A percentile compares a stretch with the other conserved stretches of the same genome.
phyloP scores from a whole-genome alignment of 257 asterid genomes.

The Paulownia fortunei region DNA sequence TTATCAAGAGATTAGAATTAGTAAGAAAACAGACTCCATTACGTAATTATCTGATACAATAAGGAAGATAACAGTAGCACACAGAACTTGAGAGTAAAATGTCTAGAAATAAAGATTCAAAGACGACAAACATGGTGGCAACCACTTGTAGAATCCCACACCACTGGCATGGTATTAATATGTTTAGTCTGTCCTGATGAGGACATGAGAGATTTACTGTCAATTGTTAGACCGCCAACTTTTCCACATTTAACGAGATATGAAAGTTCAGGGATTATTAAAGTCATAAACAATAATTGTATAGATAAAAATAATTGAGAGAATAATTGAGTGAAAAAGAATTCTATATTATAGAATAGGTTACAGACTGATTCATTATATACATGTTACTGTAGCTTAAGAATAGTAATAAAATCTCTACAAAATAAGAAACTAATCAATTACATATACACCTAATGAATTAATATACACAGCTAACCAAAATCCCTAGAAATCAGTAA shows the following conservation, averaged over 20 bases:
- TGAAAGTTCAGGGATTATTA: not conserved
- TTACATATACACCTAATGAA: too few relatives aligned
- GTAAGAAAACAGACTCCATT: conserved; percentile 12
- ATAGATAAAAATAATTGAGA: too few relatives aligned
- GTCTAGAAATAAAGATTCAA: not conserved
- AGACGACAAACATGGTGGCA: not conserved
- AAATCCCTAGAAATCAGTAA: too few relatives aligned
- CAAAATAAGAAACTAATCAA: too few relatives aligned
- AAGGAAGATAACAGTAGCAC: not conserved
- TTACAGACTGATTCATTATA: too few relatives aligned
- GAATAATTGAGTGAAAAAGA: too few relatives aligned
- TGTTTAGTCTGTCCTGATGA: not conserved
- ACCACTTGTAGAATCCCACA: conserved; percentile 19
- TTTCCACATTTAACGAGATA: conserved; percentile 17
- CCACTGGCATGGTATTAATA: not conserved
- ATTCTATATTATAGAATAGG: too few relatives aligned
- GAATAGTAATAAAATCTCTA: too few relatives aligned
- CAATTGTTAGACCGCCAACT: not conserved
- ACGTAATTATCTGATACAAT: not conserved
- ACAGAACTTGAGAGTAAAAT: conserved; percentile 10
- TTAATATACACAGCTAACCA: too few relatives aligned
- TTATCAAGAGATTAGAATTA: conserved; percentile 5
- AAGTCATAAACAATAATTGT: conserved; percentile 19
- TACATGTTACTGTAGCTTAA: too few relatives aligned
- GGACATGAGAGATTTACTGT: not conserved